Evolutionary conservation across 1,284 basidiomycete species (phyloP).

Genomic region (Fomitopsis pinicola): DNA sequence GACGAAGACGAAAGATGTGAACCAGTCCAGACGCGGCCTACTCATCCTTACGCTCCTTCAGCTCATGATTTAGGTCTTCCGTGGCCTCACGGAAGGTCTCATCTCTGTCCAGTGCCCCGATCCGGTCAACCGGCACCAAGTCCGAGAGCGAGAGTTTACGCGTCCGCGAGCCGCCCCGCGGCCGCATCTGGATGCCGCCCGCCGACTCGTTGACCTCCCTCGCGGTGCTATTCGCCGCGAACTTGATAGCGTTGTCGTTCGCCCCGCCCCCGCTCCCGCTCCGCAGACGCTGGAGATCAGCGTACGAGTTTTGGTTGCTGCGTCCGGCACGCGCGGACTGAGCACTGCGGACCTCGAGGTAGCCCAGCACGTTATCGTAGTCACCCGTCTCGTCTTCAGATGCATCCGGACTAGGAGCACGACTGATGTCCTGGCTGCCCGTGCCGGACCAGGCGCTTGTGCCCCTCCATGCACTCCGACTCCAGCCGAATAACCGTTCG

Average conservation of each 20-base stretch:
- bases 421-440: conserved; percentile 55
- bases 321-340: conserved; percentile 37
- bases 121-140: conserved; percentile 55
- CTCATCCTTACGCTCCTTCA: conserved; percentile 19
- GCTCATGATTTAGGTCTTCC: conserved; percentile 61
- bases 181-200: conserved; percentile 42
- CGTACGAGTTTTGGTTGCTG: conserved; percentile 72
- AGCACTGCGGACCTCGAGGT: conserved; percentile 38
- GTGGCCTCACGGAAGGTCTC: conserved; percentile 55
- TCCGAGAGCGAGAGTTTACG: conserved; percentile 63
- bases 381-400: conserved; percentile 78
- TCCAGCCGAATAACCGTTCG: conserved; percentile 92
- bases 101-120: conserved; percentile 50
- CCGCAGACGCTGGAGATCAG: conserved; percentile 70
- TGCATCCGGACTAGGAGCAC: conserved; percentile 60
- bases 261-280: conserved; percentile 1
- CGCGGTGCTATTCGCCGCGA: conserved; percentile 4
- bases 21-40: neutral
- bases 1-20: neutral
- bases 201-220: conserved; percentile 18
- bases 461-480: conserved; percentile 61
- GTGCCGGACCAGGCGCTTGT: conserved; percentile 76
- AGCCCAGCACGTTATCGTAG: conserved; percentile 73
- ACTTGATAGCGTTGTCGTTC: conserved; percentile 9
- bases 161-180: conserved; percentile 35